Conservation (phyloP, 2,329 filamentous ascomycete genomes). For the Fusarium hainanense region DNA sequence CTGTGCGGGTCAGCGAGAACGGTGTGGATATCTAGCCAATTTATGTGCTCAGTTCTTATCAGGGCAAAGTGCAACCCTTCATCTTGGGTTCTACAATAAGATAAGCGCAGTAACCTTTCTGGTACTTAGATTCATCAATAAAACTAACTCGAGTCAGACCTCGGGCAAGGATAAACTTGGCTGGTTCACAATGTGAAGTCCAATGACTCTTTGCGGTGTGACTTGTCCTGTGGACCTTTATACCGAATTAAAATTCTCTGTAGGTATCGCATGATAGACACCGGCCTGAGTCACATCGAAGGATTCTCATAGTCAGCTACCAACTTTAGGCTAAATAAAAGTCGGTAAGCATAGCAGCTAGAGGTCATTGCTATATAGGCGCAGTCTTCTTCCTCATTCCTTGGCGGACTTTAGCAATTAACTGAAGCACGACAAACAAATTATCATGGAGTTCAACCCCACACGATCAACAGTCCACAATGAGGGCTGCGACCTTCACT, state of each 20-base stretch:
- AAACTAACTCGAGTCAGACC: fast-evolving
- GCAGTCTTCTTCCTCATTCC: fast-evolving
- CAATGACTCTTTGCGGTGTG: too few species aligned
- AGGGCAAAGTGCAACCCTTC: too few species aligned
- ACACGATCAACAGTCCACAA: not conserved
- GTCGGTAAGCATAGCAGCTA: not conserved
- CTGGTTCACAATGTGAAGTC: too few species aligned
- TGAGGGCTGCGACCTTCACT: constrained; percentile 12
- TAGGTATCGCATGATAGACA: not conserved
- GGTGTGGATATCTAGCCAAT: not conserved
- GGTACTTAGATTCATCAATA: fast-evolving
- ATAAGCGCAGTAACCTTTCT: not conserved
- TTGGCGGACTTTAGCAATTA: not conserved
- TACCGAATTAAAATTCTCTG: not conserved
- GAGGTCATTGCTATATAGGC: not conserved
- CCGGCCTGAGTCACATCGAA: not conserved
- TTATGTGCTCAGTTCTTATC: not conserved
- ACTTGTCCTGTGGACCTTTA: not conserved
- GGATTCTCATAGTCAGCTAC: not conserved
- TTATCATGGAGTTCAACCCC: not conserved
- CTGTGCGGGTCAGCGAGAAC: not conserved
- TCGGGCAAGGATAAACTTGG: not conserved
- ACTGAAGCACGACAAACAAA: not conserved
- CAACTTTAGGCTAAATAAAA: not conserved
- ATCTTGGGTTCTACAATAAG: too few species aligned